Conservation (phyloP, 2,329 filamentous ascomycete species). For the Teratosphaeria epicoccoides region DNA sequence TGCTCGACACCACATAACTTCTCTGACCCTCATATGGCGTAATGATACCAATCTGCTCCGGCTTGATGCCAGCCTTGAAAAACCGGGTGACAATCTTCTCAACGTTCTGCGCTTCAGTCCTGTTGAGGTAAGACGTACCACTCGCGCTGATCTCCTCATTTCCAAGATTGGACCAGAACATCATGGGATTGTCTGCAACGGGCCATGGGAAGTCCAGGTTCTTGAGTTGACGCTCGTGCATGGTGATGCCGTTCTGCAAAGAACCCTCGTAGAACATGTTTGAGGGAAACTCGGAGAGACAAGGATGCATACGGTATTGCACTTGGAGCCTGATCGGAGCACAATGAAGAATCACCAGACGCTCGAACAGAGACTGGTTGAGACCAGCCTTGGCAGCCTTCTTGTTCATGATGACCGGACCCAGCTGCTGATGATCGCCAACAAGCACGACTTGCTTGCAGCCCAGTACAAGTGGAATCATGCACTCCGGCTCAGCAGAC, state of each 20-base stretch:
- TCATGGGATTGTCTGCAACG: slow-evolving; percentile 86
- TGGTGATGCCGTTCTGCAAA: slow-evolving; percentile 90
- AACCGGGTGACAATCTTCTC: slow-evolving; percentile 98
- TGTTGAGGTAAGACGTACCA: slow-evolving; percentile 94
- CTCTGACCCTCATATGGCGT: slow-evolving; percentile 97
- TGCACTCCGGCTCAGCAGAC: slow-evolving; percentile 94
- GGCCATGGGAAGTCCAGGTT: slow-evolving; percentile 99
- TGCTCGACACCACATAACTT: slow-evolving; percentile 97
- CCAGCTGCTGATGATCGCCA: slow-evolving; percentile 94
- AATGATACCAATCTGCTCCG: slow-evolving; percentile 89
- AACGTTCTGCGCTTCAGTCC: slow-evolving; percentile 91
- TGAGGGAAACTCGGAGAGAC: slow-evolving; percentile 90
- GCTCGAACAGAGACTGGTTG: slow-evolving; percentile 97
- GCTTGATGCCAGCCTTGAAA: slow-evolving; percentile 97
- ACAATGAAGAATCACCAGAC: slow-evolving; percentile 81
- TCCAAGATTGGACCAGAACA: slow-evolving; percentile 98
- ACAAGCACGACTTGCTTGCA: slow-evolving; percentile 99
- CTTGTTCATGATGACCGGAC: slow-evolving; percentile 99
- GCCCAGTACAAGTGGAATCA: slow-evolving; percentile 93
- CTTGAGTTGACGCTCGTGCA: slow-evolving; percentile 73
- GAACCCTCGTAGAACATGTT: slow-evolving; percentile 99
- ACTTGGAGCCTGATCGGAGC: slow-evolving; percentile 89
- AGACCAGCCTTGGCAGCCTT: slow-evolving; percentile 95
- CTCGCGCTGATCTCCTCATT: slow-evolving; percentile 98
- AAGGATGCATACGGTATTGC: slow-evolving; percentile 98